Evolutionary conservation across 2,329 filamentous ascomycete species (phyloP), one percentile per base, ranked within the genome.

Genomic region (Microdochium trichocladiopsis): DNA sequence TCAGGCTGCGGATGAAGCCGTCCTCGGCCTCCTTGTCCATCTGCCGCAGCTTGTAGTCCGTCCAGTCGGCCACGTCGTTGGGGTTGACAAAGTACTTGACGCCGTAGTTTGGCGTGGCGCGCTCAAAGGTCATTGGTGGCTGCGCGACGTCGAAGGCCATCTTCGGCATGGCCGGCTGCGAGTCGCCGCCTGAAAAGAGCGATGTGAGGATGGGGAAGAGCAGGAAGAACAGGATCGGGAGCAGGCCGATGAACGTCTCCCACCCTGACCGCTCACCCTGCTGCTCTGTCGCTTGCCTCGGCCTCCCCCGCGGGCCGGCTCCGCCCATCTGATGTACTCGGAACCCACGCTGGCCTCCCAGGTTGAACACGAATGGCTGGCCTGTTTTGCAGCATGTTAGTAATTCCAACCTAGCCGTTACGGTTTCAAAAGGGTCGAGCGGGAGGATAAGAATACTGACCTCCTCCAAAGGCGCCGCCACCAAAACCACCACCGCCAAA

Each of bases 271-370:
- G 73, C 55, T 75, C 69, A 61, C 74, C 75, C 63, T 72, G 72
- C 56, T 74, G 72, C 60, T 69, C 76, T 55, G 79, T 81, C 28
- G 79, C 77, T 58, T 86, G 77, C 63, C 80, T 83, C 21, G 92
- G 91, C 64, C 94, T 80, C 70, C 87, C 78, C 60, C 90, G 82
- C 23, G 92, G 90, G 51, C 81, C 78, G 5, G 75, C 79, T 51
- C 94, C 93, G 60, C 92, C 93, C 68, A 99, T 97, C 67, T 96
- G 93, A 69, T 97, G 94, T 55, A 99, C 90, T 55, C 93, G 84
- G 61, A 99, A 85, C 21, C 92, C 93, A 2, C 93, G 91, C 8
- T 91, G 90, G 55, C 92, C 92, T 59, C 90, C 90, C 69, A 96
- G 83, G 72, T 96, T 96, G 72, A 97, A 97, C 51, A 96, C 89